Evolutionary conservation across 2,329 filamentous ascomycete genomes (phyloP).

Genomic region (Cucurbitaria berberidis): DNA sequence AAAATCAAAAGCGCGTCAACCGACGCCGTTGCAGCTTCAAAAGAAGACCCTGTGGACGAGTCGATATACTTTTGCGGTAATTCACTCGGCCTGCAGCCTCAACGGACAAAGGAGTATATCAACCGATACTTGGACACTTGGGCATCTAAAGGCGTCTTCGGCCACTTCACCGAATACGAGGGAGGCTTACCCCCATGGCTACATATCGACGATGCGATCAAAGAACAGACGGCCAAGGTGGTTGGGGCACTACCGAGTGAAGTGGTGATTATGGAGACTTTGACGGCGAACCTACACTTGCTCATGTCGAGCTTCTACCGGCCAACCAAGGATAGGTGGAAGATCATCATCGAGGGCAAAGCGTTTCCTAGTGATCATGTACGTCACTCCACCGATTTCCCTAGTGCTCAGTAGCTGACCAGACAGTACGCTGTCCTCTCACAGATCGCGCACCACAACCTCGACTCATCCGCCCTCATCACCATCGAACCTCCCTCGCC

Average conservation of each 20-base stretch:
- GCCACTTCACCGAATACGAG: slow-evolving; percentile 75
- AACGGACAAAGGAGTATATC: slow-evolving; percentile 68
- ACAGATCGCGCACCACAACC: slow-evolving; percentile 73
- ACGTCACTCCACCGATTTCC: slow-evolving; percentile 20
- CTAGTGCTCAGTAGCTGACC: not conserved
- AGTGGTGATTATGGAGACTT: slow-evolving; percentile 85
- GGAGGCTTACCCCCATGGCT: slow-evolving; percentile 77
- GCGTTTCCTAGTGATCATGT: slow-evolving; percentile 88
- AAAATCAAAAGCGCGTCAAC: slow-evolving; percentile 1
- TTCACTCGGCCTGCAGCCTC: slow-evolving; percentile 84
- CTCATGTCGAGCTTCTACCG: slow-evolving; percentile 85
- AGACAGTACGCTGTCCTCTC: slow-evolving; percentile 79
- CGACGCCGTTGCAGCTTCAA: slow-evolving; percentile 1
- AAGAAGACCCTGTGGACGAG: slow-evolving; percentile 46
- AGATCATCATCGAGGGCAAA: slow-evolving; percentile 88
- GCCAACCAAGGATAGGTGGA: slow-evolving; percentile 69
- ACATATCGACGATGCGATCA: slow-evolving; percentile 77
- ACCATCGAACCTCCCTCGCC: slow-evolving; percentile 67
- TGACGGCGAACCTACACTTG: slow-evolving; percentile 82
- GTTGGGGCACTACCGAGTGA: slow-evolving; percentile 76
- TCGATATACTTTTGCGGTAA: slow-evolving; percentile 88
- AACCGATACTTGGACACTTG: slow-evolving; percentile 79
- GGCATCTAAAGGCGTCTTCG: slow-evolving; percentile 82
- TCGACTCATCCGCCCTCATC: slow-evolving; percentile 73
- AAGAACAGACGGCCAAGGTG: slow-evolving; percentile 71